These are phyloP conservation scores for Boletus speciosus DNA, from an alignment of 768 basidiomycete species.

Conservation along the genomic window DNA sequence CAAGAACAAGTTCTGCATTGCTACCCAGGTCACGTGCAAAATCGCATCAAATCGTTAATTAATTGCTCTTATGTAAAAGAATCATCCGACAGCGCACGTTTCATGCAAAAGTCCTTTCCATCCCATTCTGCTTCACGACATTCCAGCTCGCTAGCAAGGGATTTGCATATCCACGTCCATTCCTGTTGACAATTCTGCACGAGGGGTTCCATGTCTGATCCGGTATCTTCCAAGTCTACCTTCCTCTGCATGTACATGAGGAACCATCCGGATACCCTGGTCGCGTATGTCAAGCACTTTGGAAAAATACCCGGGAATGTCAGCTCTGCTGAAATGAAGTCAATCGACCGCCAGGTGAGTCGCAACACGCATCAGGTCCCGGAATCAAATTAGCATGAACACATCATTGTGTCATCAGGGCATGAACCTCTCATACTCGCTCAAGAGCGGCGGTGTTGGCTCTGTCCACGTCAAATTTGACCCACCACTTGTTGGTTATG, in stretches of 20 bases:
- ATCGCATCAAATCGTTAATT: neutral
- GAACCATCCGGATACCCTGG: conserved; percentile 77
- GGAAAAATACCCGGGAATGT: conserved; percentile 58
- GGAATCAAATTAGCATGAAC: neutral
- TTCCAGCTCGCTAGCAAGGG: neutral
- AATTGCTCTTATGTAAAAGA: too few species aligned
- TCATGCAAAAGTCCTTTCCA: neutral
- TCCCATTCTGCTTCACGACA: neutral
- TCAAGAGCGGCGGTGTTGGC: conserved; percentile 44
- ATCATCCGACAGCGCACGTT: neutral
- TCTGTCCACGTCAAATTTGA: conserved; percentile 57
- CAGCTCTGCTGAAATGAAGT: conserved; percentile 63
- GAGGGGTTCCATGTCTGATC: conserved; percentile 50
- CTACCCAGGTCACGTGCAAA: neutral
- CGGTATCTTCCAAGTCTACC: conserved; percentile 69
- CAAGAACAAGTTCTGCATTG: too few species aligned
- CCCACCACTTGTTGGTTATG: conserved; percentile 70
- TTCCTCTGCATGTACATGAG: conserved; percentile 87
- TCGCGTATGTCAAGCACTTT: conserved; percentile 78
- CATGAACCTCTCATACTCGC: conserved; percentile 65
- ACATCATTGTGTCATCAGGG: conserved; percentile 37
- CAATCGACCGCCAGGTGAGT: conserved; percentile 62
- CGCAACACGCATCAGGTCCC: neutral
- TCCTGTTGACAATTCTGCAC: neutral
- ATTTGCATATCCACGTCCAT: neutral